Base-by-base conservation (phyloP, 1,284 basidiomycete genomes). In the Papiliotrema nemorosa region DNA sequence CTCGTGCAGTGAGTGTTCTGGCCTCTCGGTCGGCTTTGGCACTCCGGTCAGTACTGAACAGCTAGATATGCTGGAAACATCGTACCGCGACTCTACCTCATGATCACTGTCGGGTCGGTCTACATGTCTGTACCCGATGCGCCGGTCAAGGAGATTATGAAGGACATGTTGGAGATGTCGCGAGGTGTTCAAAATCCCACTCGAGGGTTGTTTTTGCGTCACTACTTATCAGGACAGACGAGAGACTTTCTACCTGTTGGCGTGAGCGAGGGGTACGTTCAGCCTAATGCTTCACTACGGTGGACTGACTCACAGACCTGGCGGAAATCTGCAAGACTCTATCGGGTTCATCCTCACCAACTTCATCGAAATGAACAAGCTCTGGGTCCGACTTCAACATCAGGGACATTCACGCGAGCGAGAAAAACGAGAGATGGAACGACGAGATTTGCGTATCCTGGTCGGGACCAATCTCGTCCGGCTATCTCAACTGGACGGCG, bases 111-210 rank as follows among this genome's bases (percentile, higher is more conserved):
- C 52, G 93, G 92, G 52, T 89, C 92, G 1, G 91, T 97, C 20
- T 96, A 94, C 79, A 96, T 96, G 92, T 91, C 90, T 20, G 85
- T 96, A 39, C 84, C 90, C 2, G 91, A 94, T 50, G 90, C 91
- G 6, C 92, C 92, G 5, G 85, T 96, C 52, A 93, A 91, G 79
- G 91, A 97, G 77, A 90, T 97, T 60, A 97, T 96, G 92, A 96
- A 94, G 80, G 92, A 97, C 75, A 94, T 97, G 91, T 87, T 97
- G 84, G 92, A 97, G 73, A 97, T 97, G 92, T 90, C 90, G 26
- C 80, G 91, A 33, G 92, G 93, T 54, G 89, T 96, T 4, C 80
- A 97, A 59, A 90, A 96, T 72, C 92, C 92, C 16, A 91, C 90
- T 38, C 80, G 93, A 45, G 93, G 92, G 26, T 77, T 97, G 34